Base-by-base conservation (phyloP, 202 grass and related monocot genomes). In the Carex sylvatica region DNA sequence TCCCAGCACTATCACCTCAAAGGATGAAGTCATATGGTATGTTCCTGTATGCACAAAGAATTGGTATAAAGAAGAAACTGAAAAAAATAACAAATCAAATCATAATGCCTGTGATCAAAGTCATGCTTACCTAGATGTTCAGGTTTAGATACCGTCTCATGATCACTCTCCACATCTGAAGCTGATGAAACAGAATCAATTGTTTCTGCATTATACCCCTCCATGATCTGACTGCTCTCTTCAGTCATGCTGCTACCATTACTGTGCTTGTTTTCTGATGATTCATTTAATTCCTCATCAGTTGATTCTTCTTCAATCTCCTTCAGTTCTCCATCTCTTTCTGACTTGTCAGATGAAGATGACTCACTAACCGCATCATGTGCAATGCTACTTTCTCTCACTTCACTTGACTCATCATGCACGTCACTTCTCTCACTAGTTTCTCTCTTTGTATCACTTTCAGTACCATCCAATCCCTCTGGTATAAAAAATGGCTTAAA, bases 401-500 rank as follows among this genome's bases (percentile, higher is more conserved):
- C 86, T 82, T 75, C 65, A 79, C 65, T 35, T 79, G 88, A 36
- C 67, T 85, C 26, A 78, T 55, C 56, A 83, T 87, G 36, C 71
- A 90, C 53, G 62, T 72, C 79, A 22, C 87, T 83, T 84, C 88
- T 89, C 84, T 84, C 86, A 84, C 85, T 92, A 75, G 65, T 55
- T 87, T 92, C 88, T 86, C 81, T 80, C 65, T 89, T 86, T 63
- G 81, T 31, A 82, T 67, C 69, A 49, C 33, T 3, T 14, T 65
- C 87, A 40, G 70, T 82, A 12, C 72, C 69, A 38, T 82, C 82
- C 79, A 70, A 84, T 40, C 70, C 92, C 85, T 93, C 92, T 2
- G 90, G 86, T 80, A 82, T 83, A 31, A 98, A 91, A 75, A 90
- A 91, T n/a, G 92, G 90, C 82, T 69, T 95, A 23, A 98, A 88